phyloP scores from a whole-genome alignment of 495 filamentous ascomycete species.

The Pseudotulostoma volvatum region DNA sequence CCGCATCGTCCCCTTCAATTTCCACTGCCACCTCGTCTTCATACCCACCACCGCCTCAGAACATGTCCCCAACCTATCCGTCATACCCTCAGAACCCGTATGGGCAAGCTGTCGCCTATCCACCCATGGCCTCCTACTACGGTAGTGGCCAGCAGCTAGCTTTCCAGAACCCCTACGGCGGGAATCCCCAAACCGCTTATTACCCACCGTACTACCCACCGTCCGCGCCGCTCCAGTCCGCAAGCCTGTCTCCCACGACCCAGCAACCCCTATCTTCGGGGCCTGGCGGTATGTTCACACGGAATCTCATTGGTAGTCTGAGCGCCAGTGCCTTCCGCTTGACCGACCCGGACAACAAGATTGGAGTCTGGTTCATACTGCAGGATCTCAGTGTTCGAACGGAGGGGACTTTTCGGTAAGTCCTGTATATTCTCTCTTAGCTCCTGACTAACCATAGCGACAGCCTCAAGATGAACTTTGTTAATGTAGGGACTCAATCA shows the following conservation, averaged over 20 bases:
- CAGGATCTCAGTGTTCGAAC: constrained; percentile 91
- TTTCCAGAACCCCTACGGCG: constrained; percentile 29
- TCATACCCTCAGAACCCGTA: constrained; percentile 23
- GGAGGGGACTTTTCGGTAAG: constrained; percentile 78
- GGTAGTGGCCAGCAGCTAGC: constrained; percentile 19
- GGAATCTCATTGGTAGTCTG: constrained; percentile 88
- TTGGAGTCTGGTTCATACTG: constrained; percentile 92
- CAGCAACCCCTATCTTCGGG: constrained; percentile 26
- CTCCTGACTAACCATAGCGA: not conserved
- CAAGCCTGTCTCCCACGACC: constrained; percentile 23
- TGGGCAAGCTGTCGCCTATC: constrained; percentile 23
- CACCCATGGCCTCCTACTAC: constrained; percentile 26
- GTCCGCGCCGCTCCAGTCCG: constrained; percentile 9
- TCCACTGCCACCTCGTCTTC: constrained; percentile 65
- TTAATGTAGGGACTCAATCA: constrained; percentile 52
- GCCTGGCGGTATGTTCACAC: constrained; percentile 81
- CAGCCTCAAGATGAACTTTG: constrained; percentile 63
- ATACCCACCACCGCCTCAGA: constrained; percentile 46
- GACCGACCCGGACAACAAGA: constrained; percentile 63
- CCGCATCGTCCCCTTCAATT: constrained; percentile 75
- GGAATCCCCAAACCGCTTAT: constrained; percentile 21
- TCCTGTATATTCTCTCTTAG: constrained; percentile 6
- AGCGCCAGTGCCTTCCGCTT: constrained; percentile 81
- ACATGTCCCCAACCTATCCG: constrained; percentile 22
- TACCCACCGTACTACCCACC: constrained; percentile 25